Evolutionary conservation across 2,329 filamentous ascomycete genomes (phyloP), one percentile per base, ranked within the genome.

Genomic region (Aspergillus tubingensis): DNA sequence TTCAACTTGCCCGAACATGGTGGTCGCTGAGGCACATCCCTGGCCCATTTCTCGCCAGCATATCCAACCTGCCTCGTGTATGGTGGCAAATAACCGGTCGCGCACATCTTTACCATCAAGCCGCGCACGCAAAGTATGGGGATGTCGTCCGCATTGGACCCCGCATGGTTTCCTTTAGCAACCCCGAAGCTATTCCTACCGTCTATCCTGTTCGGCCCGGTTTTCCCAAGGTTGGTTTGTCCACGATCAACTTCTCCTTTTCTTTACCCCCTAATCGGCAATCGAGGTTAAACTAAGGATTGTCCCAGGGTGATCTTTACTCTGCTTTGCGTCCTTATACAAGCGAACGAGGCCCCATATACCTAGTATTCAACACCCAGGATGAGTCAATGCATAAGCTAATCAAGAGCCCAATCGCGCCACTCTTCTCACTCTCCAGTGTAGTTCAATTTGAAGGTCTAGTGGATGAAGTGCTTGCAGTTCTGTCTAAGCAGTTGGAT

Each of bases 91-190:
- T 61, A 44, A 60, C 58, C 7, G 48, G 62, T 11, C 27, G 60
- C 15, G 60, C 72, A 1, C 71, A 73, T 54, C 62, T 68, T 25
- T 65, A 39, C 11, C 59, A 60, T 19, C 58, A 13, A 58, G n/a
- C 38, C 2, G 54, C 71, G 2, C 72, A 74, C 57, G 54, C 62
- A 8, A 39, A 62, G 27, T 71, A 74, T 55, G 72, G 72, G 3
- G 52, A 60, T 8, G 48, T 73, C 0, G 71, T 75, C 3, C 69
- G 72, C 1, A 57, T 73, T 13, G 71, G 73, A 6, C 72, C 72
- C 8, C 70, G 70, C 44, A 68, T 65, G 49, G 67, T 74, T 13
- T 72, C 69, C 6, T 59, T 74, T n/a, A 57, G 60, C 2, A 65
- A 72, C 53, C 68, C 70, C 1, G 17, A n/a, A 5, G 67, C 62